Evolutionary conservation across 805 yeast genomes (phyloP).

Genomic region (Babjeviella inositovora): DNA sequence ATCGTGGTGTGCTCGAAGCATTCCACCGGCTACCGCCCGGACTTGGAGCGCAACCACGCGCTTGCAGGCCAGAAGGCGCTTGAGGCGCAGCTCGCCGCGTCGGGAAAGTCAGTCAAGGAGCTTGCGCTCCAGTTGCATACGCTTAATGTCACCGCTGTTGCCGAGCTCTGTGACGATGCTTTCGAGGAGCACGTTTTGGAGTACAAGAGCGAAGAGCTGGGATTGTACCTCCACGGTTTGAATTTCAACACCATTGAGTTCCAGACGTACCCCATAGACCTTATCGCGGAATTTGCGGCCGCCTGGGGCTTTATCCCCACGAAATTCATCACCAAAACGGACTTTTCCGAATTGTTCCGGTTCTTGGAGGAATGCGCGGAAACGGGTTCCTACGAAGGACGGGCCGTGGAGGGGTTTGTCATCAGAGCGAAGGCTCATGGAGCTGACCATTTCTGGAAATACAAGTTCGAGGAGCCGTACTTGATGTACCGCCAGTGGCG

Average conservation of each 20-base stretch:
- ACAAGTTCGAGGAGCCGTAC: slow-evolving; percentile 91
- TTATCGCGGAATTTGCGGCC: slow-evolving; percentile 44
- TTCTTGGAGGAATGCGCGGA: slow-evolving; percentile 41
- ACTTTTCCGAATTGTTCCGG: slow-evolving; percentile 20
- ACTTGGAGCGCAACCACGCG: slow-evolving; percentile 50
- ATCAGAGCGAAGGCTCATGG: slow-evolving; percentile 23
- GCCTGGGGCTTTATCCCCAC: slow-evolving; percentile 59
- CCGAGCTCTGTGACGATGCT: slow-evolving; percentile 81
- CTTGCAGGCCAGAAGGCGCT: slow-evolving; percentile 49
- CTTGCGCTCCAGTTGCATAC: slow-evolving; percentile 40
- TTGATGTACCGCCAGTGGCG: slow-evolving; percentile 81
- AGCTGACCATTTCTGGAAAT: slow-evolving; percentile 69
- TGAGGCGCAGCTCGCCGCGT: slow-evolving; percentile 26
- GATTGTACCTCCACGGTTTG: slow-evolving; percentile 82
- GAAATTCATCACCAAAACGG: slow-evolving; percentile 21
- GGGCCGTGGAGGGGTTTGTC: slow-evolving; percentile 89
- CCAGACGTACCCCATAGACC: slow-evolving; percentile 42
- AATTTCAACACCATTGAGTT: slow-evolving; percentile 54
- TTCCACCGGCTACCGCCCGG: slow-evolving; percentile 58
- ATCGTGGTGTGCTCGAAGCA: slow-evolving; percentile 84
- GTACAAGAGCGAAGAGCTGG: slow-evolving; percentile 51
- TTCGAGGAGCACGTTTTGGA: slow-evolving; percentile 90
- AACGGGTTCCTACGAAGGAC: slow-evolving; percentile 55
- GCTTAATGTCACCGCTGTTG: slow-evolving; percentile 64
- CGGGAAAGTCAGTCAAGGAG: slow-evolving; percentile 20